Percentiles rank a stretch among this genome's conserved stretches.
phyloP scores from a whole-genome alignment of 2,329 filamentous ascomycete species.

The Mycosphaerella sp. region DNA sequence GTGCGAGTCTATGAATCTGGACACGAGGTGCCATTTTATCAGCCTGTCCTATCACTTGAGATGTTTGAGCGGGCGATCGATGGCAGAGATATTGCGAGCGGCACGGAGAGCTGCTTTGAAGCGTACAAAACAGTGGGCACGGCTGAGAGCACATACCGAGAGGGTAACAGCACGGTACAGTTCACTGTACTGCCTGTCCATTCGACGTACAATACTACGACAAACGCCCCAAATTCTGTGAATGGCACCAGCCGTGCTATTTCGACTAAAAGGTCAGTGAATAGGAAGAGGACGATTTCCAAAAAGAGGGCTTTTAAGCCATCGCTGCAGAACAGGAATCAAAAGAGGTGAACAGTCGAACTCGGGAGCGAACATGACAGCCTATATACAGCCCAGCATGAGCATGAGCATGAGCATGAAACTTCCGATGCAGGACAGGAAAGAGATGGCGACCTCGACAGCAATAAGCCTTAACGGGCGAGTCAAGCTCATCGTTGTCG shows the following conservation, averaged over 20 bases:
- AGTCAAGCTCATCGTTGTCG: too few species aligned
- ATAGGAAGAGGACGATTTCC: not conserved
- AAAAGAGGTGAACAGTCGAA: not conserved
- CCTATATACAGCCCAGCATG: too few species aligned
- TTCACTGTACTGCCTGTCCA: conserved; percentile 37
- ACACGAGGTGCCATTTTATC: conserved; percentile 51
- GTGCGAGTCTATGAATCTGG: conserved; percentile 47
- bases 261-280: not conserved
- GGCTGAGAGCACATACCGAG: conserved; percentile 30
- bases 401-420: too few species aligned
- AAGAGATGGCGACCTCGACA: too few species aligned
- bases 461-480: too few species aligned
- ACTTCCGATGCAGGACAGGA: too few species aligned
- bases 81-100: conserved; percentile 49
- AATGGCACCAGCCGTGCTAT: conserved; percentile 6
- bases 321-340: not conserved
- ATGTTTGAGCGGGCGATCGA: conserved; percentile 47
- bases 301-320: conserved; percentile 13
- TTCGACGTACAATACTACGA: conserved; percentile 41
- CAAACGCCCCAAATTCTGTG: conserved; percentile 17
- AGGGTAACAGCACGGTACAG: conserved; percentile 45
- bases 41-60: conserved; percentile 42
- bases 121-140: conserved; percentile 25
- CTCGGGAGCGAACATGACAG: too few species aligned
- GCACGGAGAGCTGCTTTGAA: conserved; percentile 26